Evolutionary conservation across 176 grass and related monocot species (phyloP).

Genomic region (Oryza rufipogon): DNA sequence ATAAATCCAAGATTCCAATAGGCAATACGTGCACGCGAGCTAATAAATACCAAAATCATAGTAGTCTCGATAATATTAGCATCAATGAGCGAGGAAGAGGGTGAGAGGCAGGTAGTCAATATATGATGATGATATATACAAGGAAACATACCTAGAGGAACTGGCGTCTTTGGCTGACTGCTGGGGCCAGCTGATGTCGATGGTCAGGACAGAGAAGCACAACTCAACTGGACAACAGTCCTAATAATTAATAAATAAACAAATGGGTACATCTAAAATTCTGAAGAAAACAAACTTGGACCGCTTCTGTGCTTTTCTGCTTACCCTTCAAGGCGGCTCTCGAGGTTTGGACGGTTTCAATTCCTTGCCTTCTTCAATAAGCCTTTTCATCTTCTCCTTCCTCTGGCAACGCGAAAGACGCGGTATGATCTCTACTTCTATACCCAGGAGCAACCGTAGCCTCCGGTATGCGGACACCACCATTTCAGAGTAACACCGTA

Average conservation of each 20-base stretch:
- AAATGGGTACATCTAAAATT: not conserved
- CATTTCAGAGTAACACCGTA: conserved; percentile 6
- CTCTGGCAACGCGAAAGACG: conserved; percentile 4
- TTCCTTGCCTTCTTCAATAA: conserved; percentile 5
- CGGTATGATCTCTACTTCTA: conserved; percentile 25
- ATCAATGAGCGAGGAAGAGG: not conserved
- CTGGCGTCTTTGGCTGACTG: conserved; percentile 27
- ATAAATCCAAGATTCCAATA: not conserved
- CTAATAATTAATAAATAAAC: not conserved
- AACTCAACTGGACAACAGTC: not conserved
- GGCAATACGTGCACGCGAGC: conserved; percentile 38
- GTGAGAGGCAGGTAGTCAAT: not conserved
- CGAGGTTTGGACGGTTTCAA: conserved; percentile 45
- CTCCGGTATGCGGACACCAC: conserved; percentile 4
- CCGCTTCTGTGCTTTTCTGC: not conserved
- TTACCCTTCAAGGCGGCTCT: conserved; percentile 25
- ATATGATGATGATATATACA: conserved; percentile 2
- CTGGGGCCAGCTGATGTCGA: conserved; percentile 22
- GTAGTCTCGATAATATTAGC: not conserved
- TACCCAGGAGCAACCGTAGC: conserved; percentile 10
- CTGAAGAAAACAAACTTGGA: not conserved
- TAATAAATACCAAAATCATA: conserved; percentile 13
- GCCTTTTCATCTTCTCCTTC: conserved; percentile 21
- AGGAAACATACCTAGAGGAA: not conserved
- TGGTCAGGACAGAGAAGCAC: conserved; percentile 28